These are phyloP conservation scores for Umbelopsis ramanniana DNA, from an alignment of 192 early-diverging fungal genomes.

Conservation along the genomic window DNA sequence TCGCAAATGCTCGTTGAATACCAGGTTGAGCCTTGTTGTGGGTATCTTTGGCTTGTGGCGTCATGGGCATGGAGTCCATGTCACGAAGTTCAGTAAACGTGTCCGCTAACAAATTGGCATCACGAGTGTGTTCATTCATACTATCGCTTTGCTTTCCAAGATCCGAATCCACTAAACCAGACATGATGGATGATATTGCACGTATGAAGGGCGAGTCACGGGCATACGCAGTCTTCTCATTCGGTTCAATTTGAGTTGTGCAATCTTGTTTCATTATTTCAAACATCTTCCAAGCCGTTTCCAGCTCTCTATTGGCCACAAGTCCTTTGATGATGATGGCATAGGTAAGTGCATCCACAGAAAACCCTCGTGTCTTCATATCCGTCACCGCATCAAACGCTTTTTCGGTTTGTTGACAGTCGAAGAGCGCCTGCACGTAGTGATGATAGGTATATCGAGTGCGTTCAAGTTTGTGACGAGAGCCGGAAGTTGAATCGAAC, in stretches of 20 bases:
- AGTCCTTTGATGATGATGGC: constrained; percentile 38
- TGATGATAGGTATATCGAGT: constrained; percentile 18
- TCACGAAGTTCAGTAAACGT: neutral
- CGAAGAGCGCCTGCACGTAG: constrained; percentile 30
- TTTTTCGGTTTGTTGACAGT: constrained; percentile 28
- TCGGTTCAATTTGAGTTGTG: constrained; percentile 22
- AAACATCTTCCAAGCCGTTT: constrained; percentile 36
- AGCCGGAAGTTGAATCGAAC: neutral
- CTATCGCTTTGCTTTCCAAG: neutral
- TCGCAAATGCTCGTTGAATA: constrained; percentile 16
- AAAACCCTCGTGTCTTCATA: constrained; percentile 21
- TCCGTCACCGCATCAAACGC: constrained; percentile 27
- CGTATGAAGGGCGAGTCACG: neutral
- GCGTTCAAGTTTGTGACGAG: neutral
- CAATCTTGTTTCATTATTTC: constrained; percentile 7
- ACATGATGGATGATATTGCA: constrained; percentile 3
- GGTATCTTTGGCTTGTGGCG: neutral
- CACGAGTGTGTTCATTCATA: neutral
- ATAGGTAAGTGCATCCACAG: constrained; percentile 33
- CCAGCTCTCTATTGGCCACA: constrained; percentile 29
- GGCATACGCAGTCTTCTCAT: constrained; percentile 19
- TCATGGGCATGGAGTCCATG: neutral
- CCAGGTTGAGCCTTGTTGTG: neutral
- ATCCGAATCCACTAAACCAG: constrained; percentile 14
- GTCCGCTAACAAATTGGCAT: neutral